phyloP scores from a whole-genome alignment of 352 stramenopile species.

The Globisporangium radiosum region DNA sequence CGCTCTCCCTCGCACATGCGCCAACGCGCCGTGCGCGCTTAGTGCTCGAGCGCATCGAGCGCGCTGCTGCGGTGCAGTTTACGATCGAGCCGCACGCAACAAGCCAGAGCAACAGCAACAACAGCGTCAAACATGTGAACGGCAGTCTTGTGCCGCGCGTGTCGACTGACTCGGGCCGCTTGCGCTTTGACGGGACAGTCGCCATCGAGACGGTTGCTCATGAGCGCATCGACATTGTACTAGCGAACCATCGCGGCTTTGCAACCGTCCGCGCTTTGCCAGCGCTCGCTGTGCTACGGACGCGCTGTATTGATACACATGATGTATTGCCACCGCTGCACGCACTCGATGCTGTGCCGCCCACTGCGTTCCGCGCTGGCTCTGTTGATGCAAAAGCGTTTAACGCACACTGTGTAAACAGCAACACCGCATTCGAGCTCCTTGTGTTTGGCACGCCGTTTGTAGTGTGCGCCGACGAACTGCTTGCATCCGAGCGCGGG shows the following conservation, averaged over 20 bases:
- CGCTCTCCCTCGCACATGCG: neutral
- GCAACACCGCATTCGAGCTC: constrained; percentile 25
- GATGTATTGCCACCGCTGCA: constrained; percentile 34
- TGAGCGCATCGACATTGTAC: constrained; percentile 19
- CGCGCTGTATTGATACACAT: constrained; percentile 21
- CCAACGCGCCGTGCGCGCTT: neutral
- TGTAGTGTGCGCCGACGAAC: constrained; percentile 24
- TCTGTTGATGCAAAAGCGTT: constrained; percentile 21
- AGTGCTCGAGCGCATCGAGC: neutral
- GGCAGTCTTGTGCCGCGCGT: constrained; percentile 20
- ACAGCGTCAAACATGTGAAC: neutral
- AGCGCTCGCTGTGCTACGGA: neutral
- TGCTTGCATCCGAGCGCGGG: neutral
- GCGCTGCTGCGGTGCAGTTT: neutral
- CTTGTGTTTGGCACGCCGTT: constrained; percentile 24
- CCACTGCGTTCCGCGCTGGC: constrained; percentile 19
- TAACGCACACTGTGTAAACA: constrained; percentile 14
- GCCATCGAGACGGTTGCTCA: constrained; percentile 15
- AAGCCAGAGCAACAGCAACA: neutral
- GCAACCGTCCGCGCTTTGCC: constrained; percentile 6
- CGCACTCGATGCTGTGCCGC: constrained; percentile 21
- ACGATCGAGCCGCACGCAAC: too few species aligned
- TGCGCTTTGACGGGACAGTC: constrained; percentile 37
- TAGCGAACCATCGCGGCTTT: constrained; percentile 36
- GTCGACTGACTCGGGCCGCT: constrained; percentile 27